Percentiles rank a stretch among this genome's conserved stretches.
Evolutionary conservation across 78 protist species (phyloP).

Genomic region (Pigoraptor vietnamica): DNA sequence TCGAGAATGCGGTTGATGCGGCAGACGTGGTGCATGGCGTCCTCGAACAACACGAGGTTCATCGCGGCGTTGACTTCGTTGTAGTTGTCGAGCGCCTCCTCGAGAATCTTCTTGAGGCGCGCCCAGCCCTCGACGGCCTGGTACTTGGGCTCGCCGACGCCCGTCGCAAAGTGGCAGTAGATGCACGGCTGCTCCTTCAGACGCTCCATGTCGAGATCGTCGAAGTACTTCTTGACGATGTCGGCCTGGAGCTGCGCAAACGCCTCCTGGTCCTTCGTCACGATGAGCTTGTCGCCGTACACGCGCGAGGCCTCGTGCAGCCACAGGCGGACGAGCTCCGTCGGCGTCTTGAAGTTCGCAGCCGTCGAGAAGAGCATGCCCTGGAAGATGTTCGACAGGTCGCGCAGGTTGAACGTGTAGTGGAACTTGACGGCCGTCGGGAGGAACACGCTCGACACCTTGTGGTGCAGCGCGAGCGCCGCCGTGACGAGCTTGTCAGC

Average conservation of each 20-base stretch:
- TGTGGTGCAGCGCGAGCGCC: slow-evolving; percentile 45
- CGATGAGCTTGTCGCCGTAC: slow-evolving; percentile 64
- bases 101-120: background rate
- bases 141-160: slow-evolving; percentile 20
- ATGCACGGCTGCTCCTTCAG: slow-evolving; percentile 28
- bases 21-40: slow-evolving; percentile 68
- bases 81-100: slow-evolving; percentile 37
- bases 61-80: slow-evolving; percentile 51
- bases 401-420: slow-evolving; percentile 85
- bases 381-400: slow-evolving; percentile 46
- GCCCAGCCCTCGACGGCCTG: background rate
- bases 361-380: slow-evolving; percentile 33
- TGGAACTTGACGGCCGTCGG: slow-evolving; percentile 87
- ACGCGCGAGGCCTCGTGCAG: slow-evolving; percentile 56
- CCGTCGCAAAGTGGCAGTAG: slow-evolving; percentile 18
- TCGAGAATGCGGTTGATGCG: slow-evolving; percentile 66
- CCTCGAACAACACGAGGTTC: slow-evolving; percentile 73
- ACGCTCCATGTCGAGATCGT: slow-evolving; percentile 2
- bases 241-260: slow-evolving; percentile 10
- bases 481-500: slow-evolving; percentile 22
- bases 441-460: slow-evolving; percentile 47
- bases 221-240: background rate
- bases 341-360: slow-evolving; percentile 1
- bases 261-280: slow-evolving; percentile 13
- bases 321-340: slow-evolving; percentile 43